Percentiles rank a stretch among this genome's conserved stretches.
phyloP scores from a whole-genome alignment of 73 alveolate species.

The Durusdinium trenchii region DNA sequence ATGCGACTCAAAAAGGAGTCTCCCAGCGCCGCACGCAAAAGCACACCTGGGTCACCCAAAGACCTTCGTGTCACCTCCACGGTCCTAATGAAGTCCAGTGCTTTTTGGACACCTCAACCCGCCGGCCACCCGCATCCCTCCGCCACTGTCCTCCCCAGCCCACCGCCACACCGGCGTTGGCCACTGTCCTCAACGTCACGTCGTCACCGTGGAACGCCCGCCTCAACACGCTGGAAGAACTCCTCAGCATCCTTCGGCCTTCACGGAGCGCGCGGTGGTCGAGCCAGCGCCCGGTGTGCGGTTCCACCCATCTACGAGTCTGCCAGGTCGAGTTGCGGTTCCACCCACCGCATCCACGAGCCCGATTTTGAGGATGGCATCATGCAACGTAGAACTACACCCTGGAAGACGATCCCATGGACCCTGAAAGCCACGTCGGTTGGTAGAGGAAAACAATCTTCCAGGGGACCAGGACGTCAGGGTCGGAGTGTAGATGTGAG shows the following conservation, averaged over 20 bases:
- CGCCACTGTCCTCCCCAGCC: background rate
- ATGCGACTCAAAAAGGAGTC: too few species aligned
- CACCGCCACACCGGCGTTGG: background rate
- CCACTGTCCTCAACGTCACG: background rate
- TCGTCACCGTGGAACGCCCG: background rate
- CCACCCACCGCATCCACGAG: background rate
- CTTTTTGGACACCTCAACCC: background rate
- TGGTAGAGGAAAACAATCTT: too few species aligned
- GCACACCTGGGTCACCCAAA: background rate
- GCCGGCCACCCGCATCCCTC: constrained; percentile 4
- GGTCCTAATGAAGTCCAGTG: background rate
- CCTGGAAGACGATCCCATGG: too few species aligned
- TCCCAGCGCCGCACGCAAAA: too few species aligned
- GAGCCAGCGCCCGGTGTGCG: background rate
- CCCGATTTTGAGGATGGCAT: too few species aligned
- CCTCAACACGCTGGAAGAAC: constrained; percentile 59
- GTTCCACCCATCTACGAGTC: background rate
- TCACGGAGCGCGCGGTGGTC: background rate
- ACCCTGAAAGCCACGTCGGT: too few species aligned
- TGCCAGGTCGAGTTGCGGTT: background rate
- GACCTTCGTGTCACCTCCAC: background rate
- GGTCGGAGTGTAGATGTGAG: too few species aligned
- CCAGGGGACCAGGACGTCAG: too few species aligned
- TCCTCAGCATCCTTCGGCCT: constrained; percentile 53
- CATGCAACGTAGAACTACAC: too few species aligned